A percentile compares a stretch with the other conserved stretches of the same genome.
phyloP scores from a whole-genome alignment of 108 stramenopile genomes.

The Hondaea fermentalgiana region DNA sequence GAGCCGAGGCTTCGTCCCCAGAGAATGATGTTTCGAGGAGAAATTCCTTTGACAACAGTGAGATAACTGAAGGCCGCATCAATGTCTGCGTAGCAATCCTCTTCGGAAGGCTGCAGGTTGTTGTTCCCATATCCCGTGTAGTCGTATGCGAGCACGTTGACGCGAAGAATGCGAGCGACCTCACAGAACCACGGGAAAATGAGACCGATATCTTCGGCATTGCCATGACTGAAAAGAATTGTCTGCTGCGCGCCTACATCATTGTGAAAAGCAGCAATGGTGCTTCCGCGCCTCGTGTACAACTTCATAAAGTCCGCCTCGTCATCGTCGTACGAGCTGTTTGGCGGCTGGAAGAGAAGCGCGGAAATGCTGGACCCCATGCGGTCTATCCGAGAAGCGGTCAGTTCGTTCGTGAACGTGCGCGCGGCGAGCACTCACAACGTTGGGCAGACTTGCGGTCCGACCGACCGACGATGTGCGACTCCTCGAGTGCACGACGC shows the following conservation, averaged over 20 bases:
- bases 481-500: no score
- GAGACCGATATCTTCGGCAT: conserved; percentile 84
- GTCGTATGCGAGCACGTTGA: conserved; percentile 93
- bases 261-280: conserved; percentile 76
- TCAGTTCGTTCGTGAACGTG: no score
- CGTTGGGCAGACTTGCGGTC: no score
- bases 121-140: conserved; percentile 82
- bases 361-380: not conserved
- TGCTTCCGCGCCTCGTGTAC: conserved; percentile 53
- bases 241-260: conserved; percentile 70
- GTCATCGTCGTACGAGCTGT: not conserved
- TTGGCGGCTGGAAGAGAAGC: conserved; percentile 12
- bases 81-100: conserved; percentile 73
- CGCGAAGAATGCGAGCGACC: conserved; percentile 66
- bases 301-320: conserved; percentile 70
- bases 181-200: conserved; percentile 88
- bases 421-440: no score
- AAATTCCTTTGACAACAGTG: conserved; percentile 54
- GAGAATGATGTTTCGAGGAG: conserved; percentile 76
- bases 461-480: no score
- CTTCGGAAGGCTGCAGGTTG: not conserved
- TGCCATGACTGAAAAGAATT: conserved; percentile 80
- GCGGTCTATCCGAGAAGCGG: no score
- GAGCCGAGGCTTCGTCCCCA: conserved; percentile 72
- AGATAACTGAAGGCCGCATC: conserved; percentile 84